Percentiles rank a stretch among this genome's conserved stretches.
phyloP scores from a whole-genome alignment of 768 basidiomycete genomes.

The Lactifluus pinguis region DNA sequence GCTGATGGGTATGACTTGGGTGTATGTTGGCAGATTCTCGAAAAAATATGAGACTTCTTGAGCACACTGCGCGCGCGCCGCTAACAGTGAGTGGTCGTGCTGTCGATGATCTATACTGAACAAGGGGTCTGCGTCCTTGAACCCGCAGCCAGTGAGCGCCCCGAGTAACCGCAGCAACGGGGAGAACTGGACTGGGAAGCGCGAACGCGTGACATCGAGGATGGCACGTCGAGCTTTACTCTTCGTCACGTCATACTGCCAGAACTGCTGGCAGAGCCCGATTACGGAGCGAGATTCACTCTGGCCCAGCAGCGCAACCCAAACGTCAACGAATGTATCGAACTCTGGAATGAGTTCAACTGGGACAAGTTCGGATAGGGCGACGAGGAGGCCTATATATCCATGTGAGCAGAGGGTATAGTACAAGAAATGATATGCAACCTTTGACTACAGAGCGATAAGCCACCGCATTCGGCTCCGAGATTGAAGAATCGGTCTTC shows the following conservation, averaged over 20 bases:
- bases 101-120: slow-evolving; percentile 41
- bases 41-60: slow-evolving; percentile 72
- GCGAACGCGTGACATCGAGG: slow-evolving; percentile 70
- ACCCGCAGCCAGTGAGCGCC: slow-evolving; percentile 68
- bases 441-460: slow-evolving; percentile 83
- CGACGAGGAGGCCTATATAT: slow-evolving; percentile 59
- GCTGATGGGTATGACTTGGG: slow-evolving; percentile 58
- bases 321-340: slow-evolving; percentile 60
- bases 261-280: slow-evolving; percentile 72
- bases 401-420: slow-evolving; percentile 2
- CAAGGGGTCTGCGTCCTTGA: slow-evolving; percentile 64
- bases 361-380: slow-evolving; percentile 62
- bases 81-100: slow-evolving; percentile 32
- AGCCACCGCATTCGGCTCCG: slow-evolving; percentile 69
- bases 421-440: slow-evolving; percentile 25
- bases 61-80: slow-evolving; percentile 51
- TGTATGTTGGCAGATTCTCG: slow-evolving; percentile 58
- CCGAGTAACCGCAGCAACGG: slow-evolving; percentile 65
- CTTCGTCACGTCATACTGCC: slow-evolving; percentile 67
- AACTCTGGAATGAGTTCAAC: slow-evolving; percentile 75
- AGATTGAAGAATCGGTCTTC: slow-evolving; percentile 57
- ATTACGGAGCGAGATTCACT: slow-evolving; percentile 55
- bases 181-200: slow-evolving; percentile 73
- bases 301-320: slow-evolving; percentile 72
- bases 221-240: slow-evolving; percentile 65